phyloP scores from a whole-genome alignment of 768 basidiomycete species.

The Coprinopsis sp. region DNA sequence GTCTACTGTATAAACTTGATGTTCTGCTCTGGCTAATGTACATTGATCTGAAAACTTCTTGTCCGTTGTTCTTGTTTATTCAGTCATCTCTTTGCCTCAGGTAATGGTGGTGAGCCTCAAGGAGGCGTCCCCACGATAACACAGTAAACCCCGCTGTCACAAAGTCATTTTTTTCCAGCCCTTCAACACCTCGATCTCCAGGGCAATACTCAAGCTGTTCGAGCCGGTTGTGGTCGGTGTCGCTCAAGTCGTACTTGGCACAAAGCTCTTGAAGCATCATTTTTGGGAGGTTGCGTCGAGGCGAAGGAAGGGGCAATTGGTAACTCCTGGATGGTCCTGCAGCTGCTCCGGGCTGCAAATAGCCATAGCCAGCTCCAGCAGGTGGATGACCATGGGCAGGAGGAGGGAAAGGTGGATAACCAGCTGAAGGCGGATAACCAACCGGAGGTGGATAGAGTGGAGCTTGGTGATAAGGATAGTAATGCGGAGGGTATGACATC shows the following conservation, averaged over 20 bases:
- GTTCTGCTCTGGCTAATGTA: background rate
- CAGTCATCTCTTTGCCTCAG: constrained; percentile 6
- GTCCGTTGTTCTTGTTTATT: background rate
- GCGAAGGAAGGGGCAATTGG: background rate
- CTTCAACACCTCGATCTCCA: constrained; percentile 9
- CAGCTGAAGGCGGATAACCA: too few relatives aligned
- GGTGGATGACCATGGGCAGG: too few relatives aligned
- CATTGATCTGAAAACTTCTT: too few relatives aligned
- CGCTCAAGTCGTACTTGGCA: constrained; percentile 2
- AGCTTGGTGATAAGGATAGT: too few relatives aligned
- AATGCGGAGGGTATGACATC: too few relatives aligned
- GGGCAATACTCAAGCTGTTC: constrained; percentile 7
- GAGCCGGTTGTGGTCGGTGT: constrained; percentile 5
- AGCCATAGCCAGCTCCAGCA: too few relatives aligned
- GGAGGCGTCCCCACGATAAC: constrained; percentile 8
- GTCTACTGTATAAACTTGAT: background rate
- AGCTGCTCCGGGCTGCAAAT: too few relatives aligned
- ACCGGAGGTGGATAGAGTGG: too few relatives aligned
- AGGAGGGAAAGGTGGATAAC: too few relatives aligned
- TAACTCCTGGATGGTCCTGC: background rate
- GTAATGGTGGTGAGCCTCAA: constrained; percentile 5
- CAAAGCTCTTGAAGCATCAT: constrained; percentile 10
- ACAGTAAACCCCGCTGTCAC: constrained; percentile 9
- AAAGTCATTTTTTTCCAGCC: constrained; percentile 11
- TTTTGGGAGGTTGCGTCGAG: background rate